Evolutionary conservation across 2,329 filamentous ascomycete species (phyloP).

Genomic region (Epichloe gansuensis): DNA sequence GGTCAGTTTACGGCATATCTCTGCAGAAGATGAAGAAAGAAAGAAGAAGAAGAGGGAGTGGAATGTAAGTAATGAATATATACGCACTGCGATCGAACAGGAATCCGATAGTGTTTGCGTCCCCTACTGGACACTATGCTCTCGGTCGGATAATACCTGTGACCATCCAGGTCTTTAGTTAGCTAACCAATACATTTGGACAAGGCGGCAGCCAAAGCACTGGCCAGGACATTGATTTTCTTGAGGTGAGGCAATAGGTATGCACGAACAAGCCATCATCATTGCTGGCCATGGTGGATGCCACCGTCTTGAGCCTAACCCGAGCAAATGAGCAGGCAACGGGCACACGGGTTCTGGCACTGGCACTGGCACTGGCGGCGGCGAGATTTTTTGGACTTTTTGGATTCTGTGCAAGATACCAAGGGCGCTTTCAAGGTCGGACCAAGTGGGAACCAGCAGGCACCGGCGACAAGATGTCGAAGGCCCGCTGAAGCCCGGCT

Average conservation of each 20-base stretch:
- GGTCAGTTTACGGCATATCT: not conserved
- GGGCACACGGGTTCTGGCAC: not conserved
- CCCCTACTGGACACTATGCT: slow-evolving; percentile 45
- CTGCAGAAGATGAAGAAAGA: not conserved
- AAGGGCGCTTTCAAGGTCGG: not conserved
- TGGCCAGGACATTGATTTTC: not conserved
- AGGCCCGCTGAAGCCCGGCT: slow-evolving; percentile 4
- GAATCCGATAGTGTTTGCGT: slow-evolving; percentile 55
- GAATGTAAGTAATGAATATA: slow-evolving; percentile 17
- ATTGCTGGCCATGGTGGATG: slow-evolving; percentile 37
- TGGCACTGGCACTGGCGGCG: not conserved
- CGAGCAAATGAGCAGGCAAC: not conserved
- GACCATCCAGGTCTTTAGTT: not conserved
- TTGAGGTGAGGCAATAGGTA: not conserved
- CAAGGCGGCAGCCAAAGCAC: not conserved
- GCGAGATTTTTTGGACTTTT: too few species aligned
- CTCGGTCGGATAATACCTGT: slow-evolving; percentile 53
- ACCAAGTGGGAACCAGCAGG: not conserved
- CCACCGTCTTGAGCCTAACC: slow-evolving; percentile 4
- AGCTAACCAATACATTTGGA: not conserved
- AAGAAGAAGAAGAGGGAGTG: not conserved
- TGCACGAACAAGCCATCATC: slow-evolving; percentile 36
- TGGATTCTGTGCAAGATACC: not conserved
- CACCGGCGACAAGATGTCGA: not conserved
- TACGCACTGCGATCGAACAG: slow-evolving; percentile 48